A percentile compares a stretch with the other conserved stretches of the same genome.
Conservation (phyloP, 2,329 filamentous ascomycete genomes). For the Diaporthe nobilis region DNA sequence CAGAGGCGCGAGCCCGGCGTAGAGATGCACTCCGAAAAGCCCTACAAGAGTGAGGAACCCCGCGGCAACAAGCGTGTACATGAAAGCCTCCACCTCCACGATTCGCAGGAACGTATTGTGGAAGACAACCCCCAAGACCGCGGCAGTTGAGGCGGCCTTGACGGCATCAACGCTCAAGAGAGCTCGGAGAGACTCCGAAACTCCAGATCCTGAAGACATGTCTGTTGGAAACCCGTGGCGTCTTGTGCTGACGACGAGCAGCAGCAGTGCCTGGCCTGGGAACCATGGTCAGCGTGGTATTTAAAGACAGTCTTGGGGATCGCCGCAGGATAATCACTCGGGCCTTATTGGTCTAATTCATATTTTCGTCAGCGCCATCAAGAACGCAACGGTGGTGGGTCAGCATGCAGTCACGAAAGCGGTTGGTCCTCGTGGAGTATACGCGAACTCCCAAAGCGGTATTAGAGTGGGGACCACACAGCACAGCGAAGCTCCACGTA, state of each 20-base stretch:
- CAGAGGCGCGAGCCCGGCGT: not conserved
- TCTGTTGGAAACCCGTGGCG: not conserved
- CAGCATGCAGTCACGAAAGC: not conserved
- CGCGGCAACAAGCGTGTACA: slow-evolving; percentile 9
- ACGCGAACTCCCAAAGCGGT: not conserved
- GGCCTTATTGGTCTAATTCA: not conserved
- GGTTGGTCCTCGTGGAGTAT: not conserved
- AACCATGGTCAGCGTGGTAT: not conserved
- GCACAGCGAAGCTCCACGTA: not conserved
- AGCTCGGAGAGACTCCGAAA: not conserved
- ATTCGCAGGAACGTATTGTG: slow-evolving; percentile 19
- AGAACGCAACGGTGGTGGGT: slow-evolving; percentile 1
- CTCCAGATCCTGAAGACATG: not conserved
- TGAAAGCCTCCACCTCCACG: slow-evolving; percentile 25
- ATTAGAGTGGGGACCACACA: slow-evolving; percentile 1
- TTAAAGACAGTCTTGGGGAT: not conserved
- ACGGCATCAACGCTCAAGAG: not conserved
- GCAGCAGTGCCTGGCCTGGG: not conserved
- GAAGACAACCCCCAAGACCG: slow-evolving; percentile 23
- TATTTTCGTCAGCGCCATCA: not conserved
- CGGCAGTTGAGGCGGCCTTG: not conserved
- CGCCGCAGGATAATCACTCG: not conserved
- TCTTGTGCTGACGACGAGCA: not conserved
- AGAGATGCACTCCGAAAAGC: not conserved
- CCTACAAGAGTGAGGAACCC: not conserved